Evolutionary conservation across 2,329 filamentous ascomycete species (phyloP), one percentile per base, ranked within the genome.

Genomic region (Escovopsis sp.): DNA sequence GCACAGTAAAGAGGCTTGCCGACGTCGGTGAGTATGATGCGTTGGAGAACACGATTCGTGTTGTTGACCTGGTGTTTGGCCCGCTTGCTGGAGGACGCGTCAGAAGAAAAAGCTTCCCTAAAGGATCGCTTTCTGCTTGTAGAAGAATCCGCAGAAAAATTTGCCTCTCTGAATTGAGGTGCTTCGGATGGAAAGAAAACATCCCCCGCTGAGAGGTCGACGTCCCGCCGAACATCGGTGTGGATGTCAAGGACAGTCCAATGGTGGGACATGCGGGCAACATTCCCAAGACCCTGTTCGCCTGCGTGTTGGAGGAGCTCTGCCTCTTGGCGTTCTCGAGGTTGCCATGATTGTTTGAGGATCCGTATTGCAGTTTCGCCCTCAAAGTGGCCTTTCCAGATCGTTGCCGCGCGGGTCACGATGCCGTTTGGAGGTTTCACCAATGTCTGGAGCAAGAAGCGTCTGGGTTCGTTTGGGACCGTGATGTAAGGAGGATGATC

Each of bases 311-410:
- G 38, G 9, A 70, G 46, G 33, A 69, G 43, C n/a, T 61, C 49
- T 38, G 64, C 62, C 50, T 69, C 63, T 32, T 32, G 28, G 8
- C 59, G 60, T 42, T 68, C 59, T 6, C 47, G 48, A 43, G 59
- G 63, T 43, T 69, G 59, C 62, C 57, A 68, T 6, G 58, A 66
- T 45, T 67, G 61, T 47, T 70, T 71, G 28, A 32, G 28, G 3
- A 32, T 32, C 11, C 28, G 28, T 3, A 32, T 11, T 32, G 28
- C 8, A 32, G 28, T 32, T 3, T 32, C 28, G 28, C 28, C 28
- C 28, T 32, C 28, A 32, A 32, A 32, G 28, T 9, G 8, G 11
- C 28, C 28, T 32, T 11, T 32, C 28, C 28, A 32, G 8, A 32
- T 32, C 8, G 28, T 11, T 32, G 28, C 11, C 11, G 28, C 28